These are phyloP conservation scores for Ochromonas danica DNA, from an alignment of 108 stramenopile species.

Conservation along the genomic window DNA sequence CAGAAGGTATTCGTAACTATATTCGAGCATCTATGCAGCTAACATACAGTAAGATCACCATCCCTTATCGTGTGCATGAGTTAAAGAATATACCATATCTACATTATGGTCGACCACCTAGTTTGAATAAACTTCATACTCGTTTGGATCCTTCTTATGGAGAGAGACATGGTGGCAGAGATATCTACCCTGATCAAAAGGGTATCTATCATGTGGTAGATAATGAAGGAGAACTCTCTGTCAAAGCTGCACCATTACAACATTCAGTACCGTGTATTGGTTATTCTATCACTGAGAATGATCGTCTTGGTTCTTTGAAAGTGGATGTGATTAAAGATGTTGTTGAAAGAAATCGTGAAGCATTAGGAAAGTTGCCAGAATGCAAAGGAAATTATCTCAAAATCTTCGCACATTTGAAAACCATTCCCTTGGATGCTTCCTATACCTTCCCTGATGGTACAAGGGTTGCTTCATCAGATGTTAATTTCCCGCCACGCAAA, in stretches of 20 bases:
- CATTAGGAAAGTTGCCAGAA: background rate
- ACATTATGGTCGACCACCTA: constrained; percentile 43
- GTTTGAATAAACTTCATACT: background rate
- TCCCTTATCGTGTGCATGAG: constrained; percentile 87
- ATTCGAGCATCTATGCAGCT: constrained; percentile 76
- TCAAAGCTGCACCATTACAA: constrained; percentile 85
- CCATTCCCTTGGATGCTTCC: constrained; percentile 56
- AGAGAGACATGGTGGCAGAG: constrained; percentile 46
- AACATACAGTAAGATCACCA: constrained; percentile 71
- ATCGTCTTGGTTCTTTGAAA: constrained; percentile 69
- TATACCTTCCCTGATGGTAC: constrained; percentile 89
- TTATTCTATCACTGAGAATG: constrained; percentile 77
- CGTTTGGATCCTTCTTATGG: constrained; percentile 30
- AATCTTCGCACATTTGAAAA: constrained; percentile 72
- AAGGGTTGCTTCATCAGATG: constrained; percentile 70
- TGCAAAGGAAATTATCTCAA: background rate
- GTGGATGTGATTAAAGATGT: background rate
- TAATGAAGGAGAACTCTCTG: constrained; percentile 70
- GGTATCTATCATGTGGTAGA: constrained; percentile 73
- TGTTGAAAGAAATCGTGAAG: background rate
- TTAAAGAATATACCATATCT: constrained; percentile 84
- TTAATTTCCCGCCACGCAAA: constrained; percentile 68
- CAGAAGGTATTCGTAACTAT: constrained; percentile 66
- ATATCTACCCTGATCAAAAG: constrained; percentile 45
- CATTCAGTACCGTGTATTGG: constrained; percentile 91